A percentile compares a stretch with the other conserved stretches of the same genome.
Conservation (phyloP, 1,139 yeast genomes). For the Yamadazyma kanchanaburiensis region DNA sequence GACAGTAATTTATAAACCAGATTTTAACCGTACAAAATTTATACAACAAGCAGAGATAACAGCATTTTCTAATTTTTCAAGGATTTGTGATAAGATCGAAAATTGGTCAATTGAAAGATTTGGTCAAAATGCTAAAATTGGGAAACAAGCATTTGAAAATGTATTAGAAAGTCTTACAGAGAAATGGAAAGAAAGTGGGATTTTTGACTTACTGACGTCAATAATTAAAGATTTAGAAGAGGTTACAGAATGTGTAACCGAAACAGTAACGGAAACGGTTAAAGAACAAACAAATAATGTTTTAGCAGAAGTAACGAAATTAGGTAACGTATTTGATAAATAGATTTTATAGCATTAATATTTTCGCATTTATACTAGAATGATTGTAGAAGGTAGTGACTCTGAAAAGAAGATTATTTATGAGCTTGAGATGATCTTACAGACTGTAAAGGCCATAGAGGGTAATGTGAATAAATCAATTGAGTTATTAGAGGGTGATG, state of each 20-base stretch:
- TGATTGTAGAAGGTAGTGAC: too few relatives aligned
- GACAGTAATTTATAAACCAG: constrained; percentile 77
- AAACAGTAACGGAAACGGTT: too few relatives aligned
- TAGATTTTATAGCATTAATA: too few relatives aligned
- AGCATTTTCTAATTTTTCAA: constrained; percentile 70
- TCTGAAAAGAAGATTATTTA: constrained; percentile 23
- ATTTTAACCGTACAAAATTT: constrained; percentile 59
- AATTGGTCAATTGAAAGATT: constrained; percentile 91
- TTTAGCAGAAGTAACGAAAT: constrained; percentile 37
- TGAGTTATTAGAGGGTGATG: constrained; percentile 16
- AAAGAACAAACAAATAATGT: constrained; percentile 35
- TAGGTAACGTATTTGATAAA: constrained; percentile 22
- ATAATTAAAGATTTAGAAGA: constrained; percentile 21
- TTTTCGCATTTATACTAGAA: too few relatives aligned
- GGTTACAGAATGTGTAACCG: too few relatives aligned
- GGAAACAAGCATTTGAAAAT: constrained; percentile 78
- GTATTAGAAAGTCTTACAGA: constrained; percentile 58
- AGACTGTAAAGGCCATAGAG: constrained; percentile 29
- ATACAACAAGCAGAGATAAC: constrained; percentile 84
- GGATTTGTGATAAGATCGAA: constrained; percentile 78
- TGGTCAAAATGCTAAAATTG: constrained; percentile 80
- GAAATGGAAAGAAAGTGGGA: constrained; percentile 49
- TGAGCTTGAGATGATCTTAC: constrained; percentile 32
- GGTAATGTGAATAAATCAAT: constrained; percentile 23
- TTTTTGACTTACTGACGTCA: constrained; percentile 30